phyloP scores from a whole-genome alignment of 129 eudicot species.

The Flaveria linearis region DNA sequence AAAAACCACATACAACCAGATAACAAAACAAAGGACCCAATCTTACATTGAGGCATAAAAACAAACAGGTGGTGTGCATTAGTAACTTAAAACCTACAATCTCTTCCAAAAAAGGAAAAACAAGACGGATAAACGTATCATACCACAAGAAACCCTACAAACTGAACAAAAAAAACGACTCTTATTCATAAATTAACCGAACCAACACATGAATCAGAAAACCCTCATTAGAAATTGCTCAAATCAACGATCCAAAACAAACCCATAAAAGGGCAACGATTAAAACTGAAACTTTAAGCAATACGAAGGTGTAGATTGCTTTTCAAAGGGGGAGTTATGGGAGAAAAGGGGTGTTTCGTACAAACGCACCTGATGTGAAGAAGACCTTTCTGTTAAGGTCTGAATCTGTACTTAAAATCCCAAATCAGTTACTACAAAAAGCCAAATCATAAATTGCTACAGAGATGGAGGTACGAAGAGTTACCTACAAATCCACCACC shows the following conservation, averaged over 20 bases:
- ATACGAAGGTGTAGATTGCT: neutral
- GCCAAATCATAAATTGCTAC: too few relatives aligned
- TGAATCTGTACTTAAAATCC: too few relatives aligned
- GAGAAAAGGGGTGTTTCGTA: slow-evolving; percentile 1
- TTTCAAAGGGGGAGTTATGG: neutral
- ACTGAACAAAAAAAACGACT: slow-evolving; percentile 13
- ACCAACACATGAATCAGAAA: slow-evolving; percentile 3
- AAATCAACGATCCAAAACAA: slow-evolving; percentile 17
- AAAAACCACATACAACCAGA: slow-evolving; percentile 11
- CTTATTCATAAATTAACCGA: slow-evolving; percentile 17
- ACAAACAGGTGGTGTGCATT: slow-evolving; percentile 36
- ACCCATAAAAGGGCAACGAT: slow-evolving; percentile 25
- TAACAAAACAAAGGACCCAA: slow-evolving; percentile 12
- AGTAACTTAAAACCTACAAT: slow-evolving; percentile 10
- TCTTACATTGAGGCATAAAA: slow-evolving; percentile 25
- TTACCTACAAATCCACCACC: too few relatives aligned
- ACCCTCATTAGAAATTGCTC: slow-evolving; percentile 21
- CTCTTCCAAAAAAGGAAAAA: slow-evolving; percentile 5
- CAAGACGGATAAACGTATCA: neutral
- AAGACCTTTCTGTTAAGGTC: slow-evolving; percentile 5
- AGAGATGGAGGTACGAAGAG: too few relatives aligned
- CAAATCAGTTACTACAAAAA: too few relatives aligned
- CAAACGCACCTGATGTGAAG: slow-evolving; percentile 32
- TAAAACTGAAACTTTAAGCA: slow-evolving; percentile 2
- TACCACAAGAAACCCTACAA: slow-evolving; percentile 24